phyloP scores from a whole-genome alignment of 192 early-diverging fungal species.

The Entomortierella parvispora region DNA sequence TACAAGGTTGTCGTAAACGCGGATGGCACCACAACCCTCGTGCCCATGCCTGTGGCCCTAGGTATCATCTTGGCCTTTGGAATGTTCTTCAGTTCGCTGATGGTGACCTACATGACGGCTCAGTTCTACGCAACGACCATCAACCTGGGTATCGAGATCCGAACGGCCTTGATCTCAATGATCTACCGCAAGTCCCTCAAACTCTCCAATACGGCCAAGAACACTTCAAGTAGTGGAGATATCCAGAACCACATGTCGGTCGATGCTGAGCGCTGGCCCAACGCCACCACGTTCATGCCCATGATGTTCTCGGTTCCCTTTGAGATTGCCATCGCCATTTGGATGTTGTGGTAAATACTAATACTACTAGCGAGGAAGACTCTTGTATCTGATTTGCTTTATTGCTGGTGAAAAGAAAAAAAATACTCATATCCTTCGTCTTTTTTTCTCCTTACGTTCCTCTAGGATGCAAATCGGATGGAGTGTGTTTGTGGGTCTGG shows the following conservation, averaged over 20 bases:
- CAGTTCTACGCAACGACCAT: constrained; percentile 3
- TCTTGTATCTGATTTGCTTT: too few relatives aligned
- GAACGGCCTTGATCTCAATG: constrained; percentile 46
- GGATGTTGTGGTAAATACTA: too few relatives aligned
- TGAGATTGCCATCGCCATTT: constrained; percentile 12
- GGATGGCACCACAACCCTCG: background rate
- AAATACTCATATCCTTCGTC: too few relatives aligned
- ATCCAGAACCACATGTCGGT: constrained; percentile 53
- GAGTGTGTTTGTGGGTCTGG: constrained; percentile 11
- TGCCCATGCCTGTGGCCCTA: constrained; percentile 11
- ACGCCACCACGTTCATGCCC: background rate
- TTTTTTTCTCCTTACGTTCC: too few relatives aligned
- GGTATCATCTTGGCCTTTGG: constrained; percentile 47
- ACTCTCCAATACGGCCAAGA: constrained; percentile 25
- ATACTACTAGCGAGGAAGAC: too few relatives aligned
- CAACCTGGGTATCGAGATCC: constrained; percentile 30
- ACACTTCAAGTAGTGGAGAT: constrained; percentile 43
- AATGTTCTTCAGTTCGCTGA: constrained; percentile 22
- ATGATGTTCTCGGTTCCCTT: constrained; percentile 12
- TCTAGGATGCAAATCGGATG: constrained; percentile 40
- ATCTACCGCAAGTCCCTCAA: constrained; percentile 48
- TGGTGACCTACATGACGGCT: constrained; percentile 22
- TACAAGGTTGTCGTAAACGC: constrained; percentile 5
- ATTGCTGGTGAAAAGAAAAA: too few relatives aligned
- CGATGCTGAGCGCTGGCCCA: constrained; percentile 43